These are phyloP conservation scores for Paracamarosporium sp. DNA, from an alignment of 2,329 filamentous ascomycete genomes.

Conservation along the genomic window DNA sequence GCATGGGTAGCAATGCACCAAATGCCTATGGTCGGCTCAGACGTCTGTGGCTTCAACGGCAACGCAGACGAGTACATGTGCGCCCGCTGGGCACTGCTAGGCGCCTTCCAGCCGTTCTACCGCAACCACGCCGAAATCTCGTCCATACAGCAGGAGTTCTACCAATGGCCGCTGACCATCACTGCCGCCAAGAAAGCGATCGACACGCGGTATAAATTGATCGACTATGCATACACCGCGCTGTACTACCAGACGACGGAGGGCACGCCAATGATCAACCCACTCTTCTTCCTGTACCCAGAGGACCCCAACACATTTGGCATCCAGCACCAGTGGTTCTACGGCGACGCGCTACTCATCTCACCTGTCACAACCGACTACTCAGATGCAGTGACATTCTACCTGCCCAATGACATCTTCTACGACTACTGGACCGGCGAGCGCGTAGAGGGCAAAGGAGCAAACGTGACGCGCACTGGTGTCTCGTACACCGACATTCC, in stretches of 20 bases:
- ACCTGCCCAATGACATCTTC: slow-evolving; percentile 65
- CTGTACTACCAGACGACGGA: slow-evolving; percentile 65
- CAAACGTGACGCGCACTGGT: slow-evolving; percentile 51
- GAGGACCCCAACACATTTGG: slow-evolving; percentile 59
- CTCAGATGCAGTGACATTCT: slow-evolving; percentile 60
- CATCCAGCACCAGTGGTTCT: slow-evolving; percentile 66
- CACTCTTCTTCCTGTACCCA: slow-evolving; percentile 76
- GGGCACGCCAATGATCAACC: slow-evolving; percentile 71
- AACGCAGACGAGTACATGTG: slow-evolving; percentile 73
- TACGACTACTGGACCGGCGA: slow-evolving; percentile 66
- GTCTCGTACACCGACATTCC: slow-evolving; percentile 64
- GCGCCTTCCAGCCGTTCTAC: slow-evolving; percentile 78
- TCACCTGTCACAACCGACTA: slow-evolving; percentile 62
- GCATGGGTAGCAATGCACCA: slow-evolving; percentile 57
- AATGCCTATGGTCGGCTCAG: slow-evolving; percentile 58
- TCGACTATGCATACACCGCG: slow-evolving; percentile 81
- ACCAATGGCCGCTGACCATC: slow-evolving; percentile 70
- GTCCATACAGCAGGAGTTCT: slow-evolving; percentile 72
- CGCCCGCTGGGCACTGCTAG: slow-evolving; percentile 76
- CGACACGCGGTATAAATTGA: slow-evolving; percentile 73
- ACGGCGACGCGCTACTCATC: slow-evolving; percentile 62
- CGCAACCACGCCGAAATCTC: slow-evolving; percentile 71
- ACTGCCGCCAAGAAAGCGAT: slow-evolving; percentile 72
- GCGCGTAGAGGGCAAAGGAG: slow-evolving; percentile 54
- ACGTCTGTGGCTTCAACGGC: slow-evolving; percentile 78